Percentiles rank a stretch among this genome's conserved stretches.
Conservation (phyloP, 495 filamentous ascomycete species). For the Poronia punctata region DNA sequence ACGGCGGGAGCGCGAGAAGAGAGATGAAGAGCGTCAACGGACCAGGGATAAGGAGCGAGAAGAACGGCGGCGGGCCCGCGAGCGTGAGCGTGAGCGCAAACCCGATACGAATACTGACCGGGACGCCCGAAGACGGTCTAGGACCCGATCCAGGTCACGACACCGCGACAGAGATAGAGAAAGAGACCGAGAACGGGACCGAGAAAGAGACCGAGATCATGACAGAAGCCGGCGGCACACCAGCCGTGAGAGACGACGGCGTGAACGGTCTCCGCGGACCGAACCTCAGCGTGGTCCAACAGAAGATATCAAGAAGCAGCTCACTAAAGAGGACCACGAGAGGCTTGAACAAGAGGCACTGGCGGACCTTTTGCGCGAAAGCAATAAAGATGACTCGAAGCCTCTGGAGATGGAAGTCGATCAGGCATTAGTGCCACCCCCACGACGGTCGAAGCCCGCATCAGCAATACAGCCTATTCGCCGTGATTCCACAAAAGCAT, state of each 20-base stretch:
- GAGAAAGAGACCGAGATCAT: conserved; percentile 26
- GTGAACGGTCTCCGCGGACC: conserved; percentile 28
- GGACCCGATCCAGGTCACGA: conserved; percentile 22
- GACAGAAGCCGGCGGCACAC: conserved; percentile 21
- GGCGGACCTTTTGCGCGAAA: conserved; percentile 47
- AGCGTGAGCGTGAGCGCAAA: conserved; percentile 27
- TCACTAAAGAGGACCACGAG: conserved; percentile 49
- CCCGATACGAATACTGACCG: conserved; percentile 28
- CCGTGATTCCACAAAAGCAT: conserved; percentile 34
- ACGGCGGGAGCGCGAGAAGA: conserved; percentile 49
- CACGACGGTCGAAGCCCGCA: conserved; percentile 41
- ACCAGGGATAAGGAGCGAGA: conserved; percentile 49
- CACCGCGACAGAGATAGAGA: conserved; percentile 28
- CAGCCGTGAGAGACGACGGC: conserved; percentile 20
- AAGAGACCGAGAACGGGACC: conserved; percentile 20
- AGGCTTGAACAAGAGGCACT: conserved; percentile 49
- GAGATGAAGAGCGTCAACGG: conserved; percentile 49
- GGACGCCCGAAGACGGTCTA: conserved; percentile 20
- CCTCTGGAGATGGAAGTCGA: conserved; percentile 48
- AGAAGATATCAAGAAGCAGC: conserved; percentile 36
- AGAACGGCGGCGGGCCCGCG: conserved; percentile 38
- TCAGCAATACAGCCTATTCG: conserved; percentile 51
- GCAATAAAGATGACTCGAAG: conserved; percentile 38
- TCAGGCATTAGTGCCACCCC: conserved; percentile 45
- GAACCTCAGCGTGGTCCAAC: conserved; percentile 18